These are phyloP conservation scores for Triticum timopheevii DNA, from an alignment of 176 grass and related monocot species.

Conservation along the genomic window DNA sequence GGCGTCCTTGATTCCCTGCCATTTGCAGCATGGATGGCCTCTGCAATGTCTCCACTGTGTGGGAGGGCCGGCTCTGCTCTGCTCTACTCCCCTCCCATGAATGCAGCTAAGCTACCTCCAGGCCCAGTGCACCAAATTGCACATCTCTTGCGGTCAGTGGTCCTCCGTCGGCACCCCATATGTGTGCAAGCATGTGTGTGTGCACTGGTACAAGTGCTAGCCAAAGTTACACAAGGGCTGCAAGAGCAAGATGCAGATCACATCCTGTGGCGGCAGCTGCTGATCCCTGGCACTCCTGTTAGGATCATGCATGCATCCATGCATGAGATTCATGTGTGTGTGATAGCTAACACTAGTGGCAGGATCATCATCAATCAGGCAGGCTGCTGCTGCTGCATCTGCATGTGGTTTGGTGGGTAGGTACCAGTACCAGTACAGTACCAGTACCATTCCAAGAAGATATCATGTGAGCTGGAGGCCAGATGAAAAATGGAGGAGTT, in stretches of 20 bases:
- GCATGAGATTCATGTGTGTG: constrained; percentile 32
- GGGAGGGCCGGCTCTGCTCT: constrained; percentile 29
- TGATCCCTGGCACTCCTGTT: constrained; percentile 40
- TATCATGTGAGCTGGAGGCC: constrained; percentile 41
- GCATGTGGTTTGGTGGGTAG: constrained; percentile 51
- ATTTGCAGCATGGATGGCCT: constrained; percentile 44
- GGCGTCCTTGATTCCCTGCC: constrained; percentile 32
- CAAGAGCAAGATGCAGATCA: constrained; percentile 10
- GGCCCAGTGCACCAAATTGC: constrained; percentile 44
- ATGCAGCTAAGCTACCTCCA: constrained; percentile 45
- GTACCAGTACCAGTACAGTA: constrained; percentile 25
- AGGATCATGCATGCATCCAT: constrained; percentile 14
- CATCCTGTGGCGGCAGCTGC: constrained; percentile 28
- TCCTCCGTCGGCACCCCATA: constrained; percentile 29
- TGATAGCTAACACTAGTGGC: not conserved
- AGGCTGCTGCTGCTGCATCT: no score
- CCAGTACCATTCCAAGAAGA: constrained; percentile 6
- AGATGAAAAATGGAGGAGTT: not conserved
- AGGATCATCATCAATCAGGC: constrained; percentile 36
- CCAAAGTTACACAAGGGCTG: not conserved
- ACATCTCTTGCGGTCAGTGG: constrained; percentile 12
- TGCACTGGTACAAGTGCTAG: not conserved
- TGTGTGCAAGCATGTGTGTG: not conserved
- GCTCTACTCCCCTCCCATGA: constrained; percentile 22
- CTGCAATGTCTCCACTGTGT: constrained; percentile 34